Evolutionary conservation across 768 basidiomycete species (phyloP), one percentile per base, ranked within the genome.

Genomic region (Austroboletus eburneus): DNA sequence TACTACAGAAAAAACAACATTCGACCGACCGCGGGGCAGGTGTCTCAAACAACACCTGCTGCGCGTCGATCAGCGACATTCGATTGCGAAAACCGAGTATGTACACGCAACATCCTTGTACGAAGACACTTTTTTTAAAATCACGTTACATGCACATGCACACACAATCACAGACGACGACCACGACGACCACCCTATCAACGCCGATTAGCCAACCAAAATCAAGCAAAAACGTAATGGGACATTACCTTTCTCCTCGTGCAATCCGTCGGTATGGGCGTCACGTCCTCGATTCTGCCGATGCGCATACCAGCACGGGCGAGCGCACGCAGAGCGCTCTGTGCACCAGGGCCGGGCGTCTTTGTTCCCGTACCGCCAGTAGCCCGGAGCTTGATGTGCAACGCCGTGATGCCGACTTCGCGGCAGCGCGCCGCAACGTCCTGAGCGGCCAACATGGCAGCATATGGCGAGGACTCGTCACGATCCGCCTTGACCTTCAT

Each of bases 401-500:
- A 86, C 45, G 95, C 95, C 56, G 91, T 97, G 72, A 99, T 87
- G 46, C 96, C 96, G 59, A 98, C 91, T 74, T 98, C 96, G 66
- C 90, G 89, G 87, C 96, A 99, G 58, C 94, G 91, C 43, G 77
- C 69, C 49, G 95, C 95, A 57, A 93, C 92, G 60, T 98, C 95
- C 76, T 98, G 95, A 35, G 95, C 93, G 45, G 95, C 95, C 69
- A 98, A 77, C 94, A 96, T 95, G 67, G 94, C 92, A 42, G 93
- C 91, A 66, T 96, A 91, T 16, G 90, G 91, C 20, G 94, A 97
- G 34, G 93, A 97, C 75, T 99, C 96, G 75, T 99, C 96, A 72
- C 96, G 88, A 73, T 99, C 96, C 12, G 95, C 96, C 78, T 98
- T 99, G 74, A 99, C 96, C 78, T 98, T 98, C 96, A 98, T 98